These are phyloP conservation scores for Cladosporium halotolerans DNA, from an alignment of 2,329 filamentous ascomycete genomes.

Conservation along the genomic window DNA sequence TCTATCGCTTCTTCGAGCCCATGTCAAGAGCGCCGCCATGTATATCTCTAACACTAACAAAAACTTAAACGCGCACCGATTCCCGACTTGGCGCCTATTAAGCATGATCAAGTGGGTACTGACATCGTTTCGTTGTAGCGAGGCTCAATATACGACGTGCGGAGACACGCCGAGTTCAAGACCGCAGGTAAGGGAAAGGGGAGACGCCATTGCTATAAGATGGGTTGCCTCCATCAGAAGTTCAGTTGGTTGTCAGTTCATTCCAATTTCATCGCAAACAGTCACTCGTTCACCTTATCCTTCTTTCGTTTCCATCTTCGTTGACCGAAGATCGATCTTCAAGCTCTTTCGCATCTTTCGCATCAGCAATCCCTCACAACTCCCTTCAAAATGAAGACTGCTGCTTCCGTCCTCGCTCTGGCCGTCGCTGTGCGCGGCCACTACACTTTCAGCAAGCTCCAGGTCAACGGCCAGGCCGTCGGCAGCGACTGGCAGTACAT, in stretches of 20 bases:
- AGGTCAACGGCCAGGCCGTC: slow-evolving; percentile 36
- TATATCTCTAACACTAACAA: slow-evolving; percentile 6
- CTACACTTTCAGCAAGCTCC: slow-evolving; percentile 31
- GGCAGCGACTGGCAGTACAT: slow-evolving; percentile 43
- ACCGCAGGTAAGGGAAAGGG: neutral
- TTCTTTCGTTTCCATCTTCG: slow-evolving; percentile 8
- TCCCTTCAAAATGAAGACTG: slow-evolving; percentile 31
- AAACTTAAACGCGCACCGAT: neutral
- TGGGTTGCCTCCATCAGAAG: neutral
- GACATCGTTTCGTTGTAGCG: neutral
- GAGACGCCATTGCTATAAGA: neutral
- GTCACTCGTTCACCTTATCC: slow-evolving; percentile 3
- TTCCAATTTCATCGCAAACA: slow-evolving; percentile 1
- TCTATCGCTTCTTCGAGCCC: neutral
- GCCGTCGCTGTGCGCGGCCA: slow-evolving; percentile 29
- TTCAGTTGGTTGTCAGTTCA: neutral
- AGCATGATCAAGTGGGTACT: neutral
- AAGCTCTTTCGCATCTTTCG: neutral
- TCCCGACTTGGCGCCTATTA: slow-evolving; percentile 2
- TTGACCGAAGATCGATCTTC: slow-evolving; percentile 10
- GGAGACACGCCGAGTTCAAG: neutral
- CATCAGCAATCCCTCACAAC: neutral
- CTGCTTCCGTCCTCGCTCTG: slow-evolving; percentile 23
- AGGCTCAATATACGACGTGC: neutral
- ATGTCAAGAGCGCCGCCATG: neutral